phyloP scores from a whole-genome alignment of 202 grass and related monocot genomes.

The Brachypodium distachyon region DNA sequence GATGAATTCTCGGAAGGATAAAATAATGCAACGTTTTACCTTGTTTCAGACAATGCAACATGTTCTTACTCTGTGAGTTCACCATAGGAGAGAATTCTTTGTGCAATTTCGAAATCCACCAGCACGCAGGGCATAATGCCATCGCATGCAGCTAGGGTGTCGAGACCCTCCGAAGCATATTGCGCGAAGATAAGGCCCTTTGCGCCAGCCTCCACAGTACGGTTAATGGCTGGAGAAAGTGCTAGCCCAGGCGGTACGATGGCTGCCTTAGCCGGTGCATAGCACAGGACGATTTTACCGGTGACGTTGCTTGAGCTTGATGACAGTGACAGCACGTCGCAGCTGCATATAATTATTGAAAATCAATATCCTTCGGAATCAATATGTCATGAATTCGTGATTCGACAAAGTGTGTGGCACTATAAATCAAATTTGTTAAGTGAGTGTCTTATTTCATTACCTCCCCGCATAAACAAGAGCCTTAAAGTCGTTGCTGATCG shows the following conservation, averaged over 20 bases:
- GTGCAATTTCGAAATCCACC: constrained; percentile 40
- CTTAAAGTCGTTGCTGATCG: background rate
- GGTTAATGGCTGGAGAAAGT: too few species aligned
- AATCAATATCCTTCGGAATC: too few species aligned
- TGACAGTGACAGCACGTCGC: background rate
- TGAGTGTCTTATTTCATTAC: background rate
- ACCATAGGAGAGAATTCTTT: background rate
- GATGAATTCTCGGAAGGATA: background rate
- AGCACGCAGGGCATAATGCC: constrained; percentile 7
- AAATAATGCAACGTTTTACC: background rate
- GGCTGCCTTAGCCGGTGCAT: background rate
- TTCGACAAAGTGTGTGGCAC: too few species aligned
- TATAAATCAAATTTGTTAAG: background rate
- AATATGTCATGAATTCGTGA: too few species aligned
- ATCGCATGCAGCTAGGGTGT: accelerated
- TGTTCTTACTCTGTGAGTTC: background rate
- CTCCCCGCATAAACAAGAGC: background rate
- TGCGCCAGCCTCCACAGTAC: too few species aligned
- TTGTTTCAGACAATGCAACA: too few species aligned
- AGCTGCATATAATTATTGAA: background rate
- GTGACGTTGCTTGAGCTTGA: background rate
- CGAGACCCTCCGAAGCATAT: background rate
- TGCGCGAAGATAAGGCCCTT: too few species aligned
- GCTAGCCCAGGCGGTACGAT: background rate
- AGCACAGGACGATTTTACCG: constrained; percentile 22